phyloP scores from a whole-genome alignment of 768 basidiomycete genomes.

The Lactarius sp. region DNA sequence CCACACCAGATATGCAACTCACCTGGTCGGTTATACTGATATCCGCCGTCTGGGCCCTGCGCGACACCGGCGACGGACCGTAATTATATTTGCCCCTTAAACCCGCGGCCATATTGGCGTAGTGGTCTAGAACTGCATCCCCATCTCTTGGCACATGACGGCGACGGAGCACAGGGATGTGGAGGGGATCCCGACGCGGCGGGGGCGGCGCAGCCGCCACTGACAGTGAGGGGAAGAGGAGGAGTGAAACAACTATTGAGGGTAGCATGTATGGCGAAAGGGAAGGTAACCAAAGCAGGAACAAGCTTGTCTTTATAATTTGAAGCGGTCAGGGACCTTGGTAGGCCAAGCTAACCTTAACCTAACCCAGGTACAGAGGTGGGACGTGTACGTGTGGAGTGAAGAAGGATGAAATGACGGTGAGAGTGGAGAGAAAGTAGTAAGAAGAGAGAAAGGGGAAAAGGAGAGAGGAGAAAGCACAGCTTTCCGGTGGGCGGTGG shows the following conservation, averaged over 20 bases:
- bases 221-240: constrained; percentile 29
- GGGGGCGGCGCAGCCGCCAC: constrained; percentile 30
- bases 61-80: constrained; percentile 24
- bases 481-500: constrained; percentile 30
- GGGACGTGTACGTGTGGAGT: neutral
- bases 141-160: neutral
- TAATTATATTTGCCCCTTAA: constrained; percentile 43
- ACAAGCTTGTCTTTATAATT: neutral
- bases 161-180: constrained; percentile 44
- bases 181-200: constrained; percentile 33
- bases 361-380: neutral
- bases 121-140: neutral
- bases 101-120: neutral
- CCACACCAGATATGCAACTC: constrained; percentile 16
- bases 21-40: constrained; percentile 52
- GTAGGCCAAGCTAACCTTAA: neutral
- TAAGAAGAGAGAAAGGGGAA: neutral
- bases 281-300: neutral
- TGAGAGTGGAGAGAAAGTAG: neutral
- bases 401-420: neutral
- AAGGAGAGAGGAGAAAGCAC: neutral
- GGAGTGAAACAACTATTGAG: constrained; percentile 28
- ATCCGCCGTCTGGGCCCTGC: constrained; percentile 37
- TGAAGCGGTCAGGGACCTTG: neutral
- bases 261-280: constrained; percentile 1